A percentile compares a stretch with the other conserved stretches of the same genome.
These are phyloP conservation scores for Diplosphaera chodatii DNA, from an alignment of 139 green algal species.

Conservation along the genomic window DNA sequence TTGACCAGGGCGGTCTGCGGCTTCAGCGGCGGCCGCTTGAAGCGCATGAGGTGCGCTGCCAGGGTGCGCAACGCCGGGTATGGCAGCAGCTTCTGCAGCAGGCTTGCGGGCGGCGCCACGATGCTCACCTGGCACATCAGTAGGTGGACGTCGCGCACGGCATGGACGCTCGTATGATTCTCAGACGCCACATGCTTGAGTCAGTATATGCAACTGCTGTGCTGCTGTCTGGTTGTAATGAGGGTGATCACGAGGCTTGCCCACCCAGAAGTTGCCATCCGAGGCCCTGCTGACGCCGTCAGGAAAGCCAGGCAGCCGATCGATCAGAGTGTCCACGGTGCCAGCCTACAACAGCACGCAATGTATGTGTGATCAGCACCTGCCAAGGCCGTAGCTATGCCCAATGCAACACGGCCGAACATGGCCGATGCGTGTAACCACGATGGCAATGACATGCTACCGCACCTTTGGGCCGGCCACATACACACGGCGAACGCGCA, in stretches of 20 bases:
- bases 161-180: no score
- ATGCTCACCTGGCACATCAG: neutral
- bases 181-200: no score
- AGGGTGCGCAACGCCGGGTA: neutral
- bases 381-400: neutral
- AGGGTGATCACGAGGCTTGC: neutral
- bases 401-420: neutral
- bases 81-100: neutral
- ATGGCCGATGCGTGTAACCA: neutral
- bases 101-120: no score
- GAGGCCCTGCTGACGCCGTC: conserved; percentile 46
- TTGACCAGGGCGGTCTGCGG: neutral
- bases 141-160: no score
- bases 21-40: neutral
- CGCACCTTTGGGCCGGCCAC: conserved; percentile 46
- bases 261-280: conserved; percentile 51
- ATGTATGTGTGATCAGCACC: no score
- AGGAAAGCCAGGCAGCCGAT: conserved; percentile 59
- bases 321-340: conserved; percentile 38
- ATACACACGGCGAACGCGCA: conserved; percentile 40
- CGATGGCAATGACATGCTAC: neutral
- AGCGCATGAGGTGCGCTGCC: neutral
- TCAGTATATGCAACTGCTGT: no score
- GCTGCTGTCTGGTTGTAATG: no score
- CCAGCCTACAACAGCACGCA: conserved; percentile 32